Conservation (phyloP, 1,284 basidiomycete genomes). For the Cryptococcus sp. region DNA sequence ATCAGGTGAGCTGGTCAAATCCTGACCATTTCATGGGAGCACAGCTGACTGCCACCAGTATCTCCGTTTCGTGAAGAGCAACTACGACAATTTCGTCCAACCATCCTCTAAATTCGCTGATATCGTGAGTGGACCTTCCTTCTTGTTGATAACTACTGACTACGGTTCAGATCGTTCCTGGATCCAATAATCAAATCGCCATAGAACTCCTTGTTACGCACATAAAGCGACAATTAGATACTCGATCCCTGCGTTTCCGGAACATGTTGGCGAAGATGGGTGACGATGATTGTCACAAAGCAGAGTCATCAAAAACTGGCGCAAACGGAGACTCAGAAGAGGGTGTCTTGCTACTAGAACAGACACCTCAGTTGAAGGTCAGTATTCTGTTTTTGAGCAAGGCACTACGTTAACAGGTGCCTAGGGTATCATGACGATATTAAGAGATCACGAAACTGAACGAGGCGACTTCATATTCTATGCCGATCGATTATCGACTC, state of each 20-base stretch:
- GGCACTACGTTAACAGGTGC: background rate
- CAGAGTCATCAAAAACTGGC: background rate
- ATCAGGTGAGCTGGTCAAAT: slow-evolving; percentile 61
- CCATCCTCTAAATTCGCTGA: slow-evolving; percentile 83
- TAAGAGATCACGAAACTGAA: slow-evolving; percentile 66
- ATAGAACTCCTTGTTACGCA: slow-evolving; percentile 92
- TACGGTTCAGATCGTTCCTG: slow-evolving; percentile 73
- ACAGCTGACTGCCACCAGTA: slow-evolving; percentile 41
- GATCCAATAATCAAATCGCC: slow-evolving; percentile 71
- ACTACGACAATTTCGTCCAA: slow-evolving; percentile 91
- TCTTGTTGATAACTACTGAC: background rate
- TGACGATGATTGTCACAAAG: slow-evolving; percentile 18
- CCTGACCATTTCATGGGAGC: background rate
- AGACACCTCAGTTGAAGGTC: slow-evolving; percentile 77
- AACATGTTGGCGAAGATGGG: slow-evolving; percentile 54
- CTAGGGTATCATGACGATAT: slow-evolving; percentile 81
- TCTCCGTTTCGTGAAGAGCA: slow-evolving; percentile 85
- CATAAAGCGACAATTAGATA: slow-evolving; percentile 74
- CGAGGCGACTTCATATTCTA: slow-evolving; percentile 69
- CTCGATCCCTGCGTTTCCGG: slow-evolving; percentile 70
- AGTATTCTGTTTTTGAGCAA: slow-evolving; percentile 11
- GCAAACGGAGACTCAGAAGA: slow-evolving; percentile 8
- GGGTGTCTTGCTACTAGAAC: slow-evolving; percentile 59
- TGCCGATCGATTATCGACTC: slow-evolving; percentile 71
- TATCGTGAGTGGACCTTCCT: slow-evolving; percentile 56